These are phyloP conservation scores for Melampsora americana DNA, from an alignment of 1,284 basidiomycete species.

Conservation along the genomic window DNA sequence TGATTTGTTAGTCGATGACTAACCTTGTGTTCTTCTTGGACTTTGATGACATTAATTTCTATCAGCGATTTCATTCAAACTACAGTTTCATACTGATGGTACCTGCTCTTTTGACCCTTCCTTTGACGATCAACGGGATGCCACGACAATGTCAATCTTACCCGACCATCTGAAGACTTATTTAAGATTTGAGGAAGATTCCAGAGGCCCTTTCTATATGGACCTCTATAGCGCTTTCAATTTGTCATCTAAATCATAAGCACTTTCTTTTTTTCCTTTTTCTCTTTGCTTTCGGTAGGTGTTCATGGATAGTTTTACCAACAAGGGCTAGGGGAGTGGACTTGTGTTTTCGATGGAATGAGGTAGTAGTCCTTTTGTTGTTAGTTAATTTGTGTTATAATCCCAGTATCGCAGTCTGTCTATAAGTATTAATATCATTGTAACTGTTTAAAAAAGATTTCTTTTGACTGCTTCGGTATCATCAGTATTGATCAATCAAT, in stretches of 20 bases:
- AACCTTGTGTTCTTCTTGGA: neutral
- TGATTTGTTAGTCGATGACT: neutral
- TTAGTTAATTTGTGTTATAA: too few species aligned
- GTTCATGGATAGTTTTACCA: too few species aligned
- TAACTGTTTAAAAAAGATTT: too few species aligned
- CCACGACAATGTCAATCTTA: slow-evolving; percentile 19
- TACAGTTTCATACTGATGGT: slow-evolving; percentile 36
- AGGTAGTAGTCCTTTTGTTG: too few species aligned
- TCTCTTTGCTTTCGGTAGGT: too few species aligned
- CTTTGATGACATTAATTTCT: neutral
- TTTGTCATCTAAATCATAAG: neutral
- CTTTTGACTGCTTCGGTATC: too few species aligned
- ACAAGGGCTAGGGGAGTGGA: too few species aligned
- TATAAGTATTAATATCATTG: too few species aligned
- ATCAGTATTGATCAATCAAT: too few species aligned
- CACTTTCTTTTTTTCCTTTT: too few species aligned
- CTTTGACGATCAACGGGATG: slow-evolving; percentile 28
- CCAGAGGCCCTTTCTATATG: slow-evolving; percentile 14
- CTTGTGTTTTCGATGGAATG: too few species aligned
- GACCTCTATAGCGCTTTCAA: slow-evolving; percentile 35
- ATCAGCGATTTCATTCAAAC: slow-evolving; percentile 29
- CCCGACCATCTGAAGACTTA: slow-evolving; percentile 13
- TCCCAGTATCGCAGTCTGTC: too few species aligned
- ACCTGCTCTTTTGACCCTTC: slow-evolving; percentile 28
- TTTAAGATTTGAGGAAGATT: neutral